phyloP scores from a whole-genome alignment of 257 asterid species.

The Gentiana straminea region DNA sequence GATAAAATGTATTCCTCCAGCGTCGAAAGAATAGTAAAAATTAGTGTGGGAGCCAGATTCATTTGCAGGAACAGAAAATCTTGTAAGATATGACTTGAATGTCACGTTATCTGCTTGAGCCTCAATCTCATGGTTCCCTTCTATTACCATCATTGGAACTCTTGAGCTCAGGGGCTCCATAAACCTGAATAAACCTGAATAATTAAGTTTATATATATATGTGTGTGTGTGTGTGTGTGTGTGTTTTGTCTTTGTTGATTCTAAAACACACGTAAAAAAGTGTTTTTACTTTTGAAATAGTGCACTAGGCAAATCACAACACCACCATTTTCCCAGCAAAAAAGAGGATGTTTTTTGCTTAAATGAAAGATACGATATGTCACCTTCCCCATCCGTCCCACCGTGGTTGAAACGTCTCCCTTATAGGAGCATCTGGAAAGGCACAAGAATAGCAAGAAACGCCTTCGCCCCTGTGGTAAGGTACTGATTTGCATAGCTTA shows the following conservation, averaged over 20 bases:
- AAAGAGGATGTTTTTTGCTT: too few relatives aligned
- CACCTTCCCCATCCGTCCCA: constrained; percentile 98
- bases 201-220: neutral
- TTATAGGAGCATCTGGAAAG: constrained; percentile 69
- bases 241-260: too few relatives aligned
- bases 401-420: constrained; percentile 78
- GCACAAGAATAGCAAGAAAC: constrained; percentile 60
- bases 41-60: constrained; percentile 59
- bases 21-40: constrained; percentile 73
- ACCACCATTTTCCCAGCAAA: too few relatives aligned
- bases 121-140: constrained; percentile 94
- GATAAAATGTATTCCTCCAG: constrained; percentile 75
- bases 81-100: constrained; percentile 46
- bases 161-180: constrained; percentile 74
- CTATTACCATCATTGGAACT: constrained; percentile 81
- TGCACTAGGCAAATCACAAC: too few relatives aligned
- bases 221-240: too few relatives aligned
- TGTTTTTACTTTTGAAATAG: too few relatives aligned
- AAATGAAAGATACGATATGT: neutral
- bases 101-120: constrained; percentile 46
- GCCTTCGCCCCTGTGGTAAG: constrained; percentile 72
- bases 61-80: constrained; percentile 70
- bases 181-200: constrained; percentile 36
- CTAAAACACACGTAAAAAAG: too few relatives aligned
- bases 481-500: constrained; percentile 73